These are phyloP conservation scores for Penicillium frequentans DNA, from an alignment of 2,329 filamentous ascomycete genomes.

Conservation along the genomic window DNA sequence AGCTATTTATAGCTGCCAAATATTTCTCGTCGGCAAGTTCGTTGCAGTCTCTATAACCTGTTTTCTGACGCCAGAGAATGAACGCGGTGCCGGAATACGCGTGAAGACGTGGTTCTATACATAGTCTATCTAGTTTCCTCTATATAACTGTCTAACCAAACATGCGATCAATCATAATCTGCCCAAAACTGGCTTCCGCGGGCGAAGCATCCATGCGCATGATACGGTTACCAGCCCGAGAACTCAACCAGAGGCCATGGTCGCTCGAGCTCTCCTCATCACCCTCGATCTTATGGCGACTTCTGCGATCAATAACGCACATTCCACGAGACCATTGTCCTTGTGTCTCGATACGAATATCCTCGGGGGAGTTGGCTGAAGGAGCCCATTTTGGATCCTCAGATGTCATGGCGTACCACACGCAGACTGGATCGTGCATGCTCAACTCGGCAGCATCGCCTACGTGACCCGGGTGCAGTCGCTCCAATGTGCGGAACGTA, in stretches of 20 bases:
- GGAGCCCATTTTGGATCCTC: conserved; percentile 41
- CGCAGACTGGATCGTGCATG: conserved; percentile 74
- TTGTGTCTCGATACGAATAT: conserved; percentile 83
- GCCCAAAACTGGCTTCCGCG: conserved; percentile 56
- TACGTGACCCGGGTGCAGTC: conserved; percentile 56
- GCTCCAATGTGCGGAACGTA: conserved; percentile 67
- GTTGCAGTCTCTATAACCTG: not conserved
- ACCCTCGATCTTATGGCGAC: conserved; percentile 44
- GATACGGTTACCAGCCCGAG: conserved; percentile 74
- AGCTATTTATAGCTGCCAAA: not conserved
- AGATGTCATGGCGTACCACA: conserved; percentile 72
- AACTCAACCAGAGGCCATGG: conserved; percentile 72
- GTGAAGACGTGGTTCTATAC: not conserved
- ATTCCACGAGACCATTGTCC: conserved; percentile 96
- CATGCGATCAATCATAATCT: conserved; percentile 9
- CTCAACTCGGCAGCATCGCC: conserved; percentile 57
- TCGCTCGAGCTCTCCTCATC: conserved; percentile 67
- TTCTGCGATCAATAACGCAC: conserved; percentile 78
- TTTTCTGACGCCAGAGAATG: not conserved
- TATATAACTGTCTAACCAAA: conserved; percentile 5
- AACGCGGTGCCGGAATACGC: not conserved
- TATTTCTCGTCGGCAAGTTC: not conserved
- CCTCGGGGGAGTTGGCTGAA: conserved; percentile 62
- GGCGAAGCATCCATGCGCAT: conserved; percentile 70
- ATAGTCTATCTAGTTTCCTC: not conserved